Evolutionary conservation across 2,329 filamentous ascomycete genomes (phyloP).

Genomic region (Leptographium galeiforme): DNA sequence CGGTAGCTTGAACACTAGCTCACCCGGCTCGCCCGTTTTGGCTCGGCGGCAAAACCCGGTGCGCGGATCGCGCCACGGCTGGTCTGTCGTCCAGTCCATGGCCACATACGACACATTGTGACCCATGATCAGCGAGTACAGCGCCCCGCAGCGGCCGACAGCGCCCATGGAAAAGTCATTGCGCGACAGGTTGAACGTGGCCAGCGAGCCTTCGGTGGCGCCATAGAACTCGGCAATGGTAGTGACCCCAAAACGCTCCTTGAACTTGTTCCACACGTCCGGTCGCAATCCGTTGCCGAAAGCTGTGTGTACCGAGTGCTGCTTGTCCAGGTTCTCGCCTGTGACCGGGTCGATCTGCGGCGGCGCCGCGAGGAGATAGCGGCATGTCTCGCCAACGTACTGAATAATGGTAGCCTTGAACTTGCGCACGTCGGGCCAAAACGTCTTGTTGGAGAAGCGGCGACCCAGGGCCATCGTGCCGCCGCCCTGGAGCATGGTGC

Average conservation of each 20-base stretch:
- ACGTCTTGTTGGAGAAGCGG: constrained; percentile 64
- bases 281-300: constrained; percentile 79
- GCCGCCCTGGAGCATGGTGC: constrained; percentile 44
- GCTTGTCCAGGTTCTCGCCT: constrained; percentile 55
- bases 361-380: constrained; percentile 62
- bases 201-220: constrained; percentile 58
- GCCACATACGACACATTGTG: constrained; percentile 44
- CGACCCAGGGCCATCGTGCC: constrained; percentile 58
- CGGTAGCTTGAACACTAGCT: constrained; percentile 62
- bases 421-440: constrained; percentile 64
- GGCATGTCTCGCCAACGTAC: constrained; percentile 79
- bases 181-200: constrained; percentile 56
- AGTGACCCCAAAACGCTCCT: constrained; percentile 63
- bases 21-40: constrained; percentile 51
- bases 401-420: constrained; percentile 64
- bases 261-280: constrained; percentile 75
- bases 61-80: constrained; percentile 50
- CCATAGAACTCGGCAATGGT: constrained; percentile 72
- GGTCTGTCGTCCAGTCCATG: constrained; percentile 58
- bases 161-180: constrained; percentile 67
- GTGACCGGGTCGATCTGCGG: constrained; percentile 47
- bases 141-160: constrained; percentile 56
- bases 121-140: constrained; percentile 44
- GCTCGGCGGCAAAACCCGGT: constrained; percentile 56
- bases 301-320: constrained; percentile 59